Conservation (phyloP, 2,329 filamentous ascomycete species). For the Alternaria sp. region DNA sequence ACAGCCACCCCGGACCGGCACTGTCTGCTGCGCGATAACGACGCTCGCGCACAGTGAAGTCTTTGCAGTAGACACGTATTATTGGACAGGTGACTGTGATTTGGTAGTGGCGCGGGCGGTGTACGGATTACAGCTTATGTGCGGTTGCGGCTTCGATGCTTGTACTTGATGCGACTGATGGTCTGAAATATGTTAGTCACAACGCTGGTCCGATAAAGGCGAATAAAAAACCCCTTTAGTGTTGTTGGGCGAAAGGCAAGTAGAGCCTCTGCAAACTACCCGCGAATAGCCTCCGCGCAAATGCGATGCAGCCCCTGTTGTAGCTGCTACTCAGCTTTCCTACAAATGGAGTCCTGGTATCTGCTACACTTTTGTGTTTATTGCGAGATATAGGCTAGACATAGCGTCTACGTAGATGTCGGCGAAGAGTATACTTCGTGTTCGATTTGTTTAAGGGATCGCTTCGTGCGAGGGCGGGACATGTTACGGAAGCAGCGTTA, state of each 20-base stretch:
- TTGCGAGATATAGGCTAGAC: neutral
- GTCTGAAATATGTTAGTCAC: neutral
- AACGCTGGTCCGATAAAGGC: neutral
- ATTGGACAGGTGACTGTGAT: neutral
- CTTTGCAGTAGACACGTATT: conserved; percentile 5
- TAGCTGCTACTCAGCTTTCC: neutral
- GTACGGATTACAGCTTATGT: neutral
- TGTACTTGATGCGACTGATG: neutral
- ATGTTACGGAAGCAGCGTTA: too few species aligned
- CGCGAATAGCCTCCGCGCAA: neutral
- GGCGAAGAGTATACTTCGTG: neutral
- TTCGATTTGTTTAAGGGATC: too few species aligned
- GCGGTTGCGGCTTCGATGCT: conserved; percentile 1
- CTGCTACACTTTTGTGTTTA: neutral
- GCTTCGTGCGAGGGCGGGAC: too few species aligned
- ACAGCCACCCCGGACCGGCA: neutral
- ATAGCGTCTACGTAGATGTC: neutral
- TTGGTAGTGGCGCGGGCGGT: conserved; percentile 2
- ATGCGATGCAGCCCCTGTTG: neutral
- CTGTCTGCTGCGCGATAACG: neutral
- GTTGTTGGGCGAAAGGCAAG: conserved; percentile 1
- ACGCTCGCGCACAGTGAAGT: neutral
- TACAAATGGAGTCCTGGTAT: neutral
- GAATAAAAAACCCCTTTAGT: neutral
- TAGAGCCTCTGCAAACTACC: conserved; percentile 1